Evolutionary conservation across 768 basidiomycete species (phyloP).

Genomic region (Agrocybe praecox): DNA sequence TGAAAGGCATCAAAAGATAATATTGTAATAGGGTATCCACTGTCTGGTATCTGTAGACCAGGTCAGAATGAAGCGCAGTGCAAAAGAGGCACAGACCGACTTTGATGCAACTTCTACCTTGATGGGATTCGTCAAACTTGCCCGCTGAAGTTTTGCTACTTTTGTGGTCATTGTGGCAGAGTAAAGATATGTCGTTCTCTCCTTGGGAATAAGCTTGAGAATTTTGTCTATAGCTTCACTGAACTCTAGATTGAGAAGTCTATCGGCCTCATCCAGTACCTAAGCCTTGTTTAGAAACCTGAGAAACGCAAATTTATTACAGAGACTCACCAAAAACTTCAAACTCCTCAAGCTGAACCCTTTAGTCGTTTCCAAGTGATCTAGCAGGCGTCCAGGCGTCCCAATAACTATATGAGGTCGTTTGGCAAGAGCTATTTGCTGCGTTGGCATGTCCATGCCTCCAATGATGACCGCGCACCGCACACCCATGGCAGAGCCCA

Average conservation of each 20-base stretch:
- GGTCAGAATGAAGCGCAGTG: constrained; percentile 2
- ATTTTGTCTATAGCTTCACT: constrained; percentile 96
- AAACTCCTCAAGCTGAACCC: constrained; percentile 87
- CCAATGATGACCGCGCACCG: constrained; percentile 93
- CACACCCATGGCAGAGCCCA: constrained; percentile 93
- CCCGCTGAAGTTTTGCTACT: constrained; percentile 93
- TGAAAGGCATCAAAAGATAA: constrained; percentile 90
- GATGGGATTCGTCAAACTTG: constrained; percentile 92
- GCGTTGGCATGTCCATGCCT: constrained; percentile 89
- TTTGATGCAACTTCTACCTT: constrained; percentile 92
- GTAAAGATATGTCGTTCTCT: constrained; percentile 94
- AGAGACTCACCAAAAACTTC: constrained; percentile 77
- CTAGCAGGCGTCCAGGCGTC: constrained; percentile 90
- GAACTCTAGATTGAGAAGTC: constrained; percentile 95
- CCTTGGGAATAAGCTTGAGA: constrained; percentile 91
- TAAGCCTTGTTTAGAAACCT: constrained; percentile 27
- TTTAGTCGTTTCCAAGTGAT: constrained; percentile 97
- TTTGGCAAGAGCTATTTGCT: constrained; percentile 91
- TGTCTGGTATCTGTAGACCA: constrained; percentile 80
- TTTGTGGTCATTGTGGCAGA: constrained; percentile 99
- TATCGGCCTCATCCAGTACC: constrained; percentile 98
- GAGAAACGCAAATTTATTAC: neutral
- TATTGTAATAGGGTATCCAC: constrained; percentile 95
- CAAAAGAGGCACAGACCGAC: constrained; percentile 44
- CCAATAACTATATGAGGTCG: constrained; percentile 94